phyloP scores from a whole-genome alignment of 169 alveolate species.

The Cryptosporidium parvum region DNA sequence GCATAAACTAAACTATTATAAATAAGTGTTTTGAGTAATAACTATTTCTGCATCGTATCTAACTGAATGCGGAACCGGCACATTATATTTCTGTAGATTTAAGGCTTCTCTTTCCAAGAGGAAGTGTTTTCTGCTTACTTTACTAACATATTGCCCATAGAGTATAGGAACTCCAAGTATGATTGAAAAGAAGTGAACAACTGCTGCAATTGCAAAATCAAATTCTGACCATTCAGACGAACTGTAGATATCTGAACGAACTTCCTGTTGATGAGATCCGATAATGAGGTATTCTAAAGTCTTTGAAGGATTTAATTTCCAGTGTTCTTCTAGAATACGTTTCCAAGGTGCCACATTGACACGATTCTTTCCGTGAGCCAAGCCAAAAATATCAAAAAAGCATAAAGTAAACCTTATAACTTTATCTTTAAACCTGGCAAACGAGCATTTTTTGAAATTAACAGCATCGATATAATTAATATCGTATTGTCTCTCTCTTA shows the following conservation, averaged over 20 bases:
- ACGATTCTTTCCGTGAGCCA: constrained; percentile 55
- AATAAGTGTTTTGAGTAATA: background rate
- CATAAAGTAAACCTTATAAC: constrained; percentile 1
- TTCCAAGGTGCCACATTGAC: constrained; percentile 50
- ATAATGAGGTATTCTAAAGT: constrained; percentile 55
- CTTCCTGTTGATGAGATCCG: constrained; percentile 60
- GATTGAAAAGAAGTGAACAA: constrained; percentile 36
- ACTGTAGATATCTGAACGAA: constrained; percentile 36
- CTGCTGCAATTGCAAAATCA: constrained; percentile 58
- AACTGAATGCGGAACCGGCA: constrained; percentile 49
- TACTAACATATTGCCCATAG: constrained; percentile 62
- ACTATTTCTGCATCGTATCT: constrained; percentile 28
- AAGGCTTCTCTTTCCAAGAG: constrained; percentile 50
- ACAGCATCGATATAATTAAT: constrained; percentile 26
- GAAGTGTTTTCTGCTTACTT: constrained; percentile 36
- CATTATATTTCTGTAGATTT: constrained; percentile 52
- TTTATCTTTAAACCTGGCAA: constrained; percentile 1
- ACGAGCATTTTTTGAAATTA: constrained; percentile 24
- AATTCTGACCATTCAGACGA: constrained; percentile 66
- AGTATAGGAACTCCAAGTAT: constrained; percentile 52
- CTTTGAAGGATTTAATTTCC: constrained; percentile 62
- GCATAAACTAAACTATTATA: background rate
- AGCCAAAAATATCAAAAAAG: constrained; percentile 37
- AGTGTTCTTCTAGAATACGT: constrained; percentile 48
- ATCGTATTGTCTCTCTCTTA: constrained; percentile 72